Base-by-base conservation (phyloP, 495 filamentous ascomycete genomes). In the Penicillium lagena region DNA sequence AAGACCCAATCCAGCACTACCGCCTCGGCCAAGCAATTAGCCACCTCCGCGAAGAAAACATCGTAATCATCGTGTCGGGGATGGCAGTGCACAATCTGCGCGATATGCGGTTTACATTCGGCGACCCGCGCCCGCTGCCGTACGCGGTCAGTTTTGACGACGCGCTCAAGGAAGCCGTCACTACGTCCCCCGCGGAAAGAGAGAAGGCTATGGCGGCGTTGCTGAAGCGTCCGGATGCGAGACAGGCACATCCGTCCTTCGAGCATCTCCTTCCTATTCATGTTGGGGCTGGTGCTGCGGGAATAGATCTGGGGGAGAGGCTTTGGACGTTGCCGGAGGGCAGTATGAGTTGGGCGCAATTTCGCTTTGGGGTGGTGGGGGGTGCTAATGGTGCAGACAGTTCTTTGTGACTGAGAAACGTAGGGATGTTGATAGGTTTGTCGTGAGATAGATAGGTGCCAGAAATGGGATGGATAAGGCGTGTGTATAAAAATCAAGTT, bases 1-100 rank as follows among this genome's bases (percentile, higher is more conserved):
- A 89, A 51, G 79, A 90, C 46, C 76, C 82, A 11, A 68, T 78
- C 40, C 73, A 79, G 57, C 87, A 93, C 60, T 86, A 86, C 61
- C 65, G 67, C 0, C 76, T 93, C 5, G 89, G 89, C 0, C 69
- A 79, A 49, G 86, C 87, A 9, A 67, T 95, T 4, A 58, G 78
- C 2, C 50, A 63, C 15, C 79, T 94, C 6, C 81, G 89, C 22
- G 80, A 86, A 31, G 79, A 90, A 47, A 78, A 78, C 37, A 75
- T 93, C 39, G 68, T 86, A 29, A 81, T 94, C 38, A 80, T 95
- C 35, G 76, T 78, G 13, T 83, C 86, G 0, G 88, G 89, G n/a
- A 90, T 91, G 87, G 84, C 84, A 1, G 89, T 90, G 15, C 89
- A 93, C 56, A 93, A 93, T 57, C 71, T 90, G 32, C 73, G 80